Evolutionary conservation across 1,284 basidiomycete genomes (phyloP).

Genomic region (Ustilago shanxiensis): DNA sequence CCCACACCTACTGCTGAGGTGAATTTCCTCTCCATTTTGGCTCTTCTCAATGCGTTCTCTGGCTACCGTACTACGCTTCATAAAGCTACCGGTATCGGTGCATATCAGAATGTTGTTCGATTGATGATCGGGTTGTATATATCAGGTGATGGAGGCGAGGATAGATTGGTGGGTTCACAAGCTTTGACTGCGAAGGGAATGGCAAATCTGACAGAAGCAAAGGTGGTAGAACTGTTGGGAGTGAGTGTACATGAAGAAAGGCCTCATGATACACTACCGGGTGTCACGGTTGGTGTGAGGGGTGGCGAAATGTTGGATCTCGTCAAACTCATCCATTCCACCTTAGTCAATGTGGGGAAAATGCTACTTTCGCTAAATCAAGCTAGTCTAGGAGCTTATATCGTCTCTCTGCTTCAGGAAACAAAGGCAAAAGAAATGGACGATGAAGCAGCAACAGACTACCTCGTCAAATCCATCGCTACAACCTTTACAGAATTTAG

Average conservation of each 20-base stretch:
- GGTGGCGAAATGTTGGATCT: constrained; percentile 81
- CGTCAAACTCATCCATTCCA: constrained; percentile 77
- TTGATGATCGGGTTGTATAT: constrained; percentile 62
- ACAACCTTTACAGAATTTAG: constrained; percentile 57
- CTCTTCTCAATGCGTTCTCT: constrained; percentile 62
- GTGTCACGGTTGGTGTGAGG: constrained; percentile 78
- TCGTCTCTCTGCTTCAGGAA: constrained; percentile 77
- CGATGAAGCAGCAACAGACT: constrained; percentile 39
- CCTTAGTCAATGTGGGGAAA: constrained; percentile 80
- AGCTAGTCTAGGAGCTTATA: constrained; percentile 80
- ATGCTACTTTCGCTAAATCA: constrained; percentile 77
- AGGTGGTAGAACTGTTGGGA: constrained; percentile 52
- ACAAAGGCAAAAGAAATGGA: constrained; percentile 71
- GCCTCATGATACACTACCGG: constrained; percentile 79
- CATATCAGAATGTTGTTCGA: constrained; percentile 60
- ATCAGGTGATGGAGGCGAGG: constrained; percentile 16
- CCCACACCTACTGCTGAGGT: constrained; percentile 48
- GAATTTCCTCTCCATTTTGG: constrained; percentile 62
- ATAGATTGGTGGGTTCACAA: constrained; percentile 15
- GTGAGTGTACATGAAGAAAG: constrained; percentile 74
- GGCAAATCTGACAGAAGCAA: constrained; percentile 23
- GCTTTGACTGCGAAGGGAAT: constrained; percentile 48
- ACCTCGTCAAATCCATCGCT: constrained; percentile 8
- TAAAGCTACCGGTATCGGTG: constrained; percentile 51
- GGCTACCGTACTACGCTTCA: constrained; percentile 63